Evolutionary conservation across 2,329 filamentous ascomycete species (phyloP), one percentile per base, ranked within the genome.

Genomic region (Phoma herbarum): DNA sequence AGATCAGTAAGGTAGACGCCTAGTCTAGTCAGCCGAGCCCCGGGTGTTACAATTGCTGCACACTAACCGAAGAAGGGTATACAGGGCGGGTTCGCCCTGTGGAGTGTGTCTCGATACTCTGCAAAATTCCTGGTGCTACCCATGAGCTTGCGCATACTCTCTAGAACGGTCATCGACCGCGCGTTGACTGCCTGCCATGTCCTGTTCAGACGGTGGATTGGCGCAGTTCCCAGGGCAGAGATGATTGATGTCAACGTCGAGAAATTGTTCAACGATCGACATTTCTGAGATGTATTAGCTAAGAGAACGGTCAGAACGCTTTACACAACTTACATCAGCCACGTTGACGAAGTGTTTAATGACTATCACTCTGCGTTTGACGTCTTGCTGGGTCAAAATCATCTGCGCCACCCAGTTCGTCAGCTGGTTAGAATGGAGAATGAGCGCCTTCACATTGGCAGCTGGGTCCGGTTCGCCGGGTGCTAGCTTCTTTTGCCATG

Each of bases 391-490:
- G 0, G 90, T 93, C 62, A 99, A 80, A 67, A 99, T 98, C 95
- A 99, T 98, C 78, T 98, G 94, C 28, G 95, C 95, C 49, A 98
- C 95, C 95, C 95, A 99, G 75, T 98, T 99, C 6, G 95, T 99
- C 83, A 99, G 88, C 77, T 98, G 94, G 73, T 99, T 99, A 0
- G 95, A 98, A 79, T 99, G 95, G 51, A 98, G 83, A 79, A 99
- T 99, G 62, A 99, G 84, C 10, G 93, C 91, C 79, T 98, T 97
- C 67, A 99, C 92, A 69, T 99, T 98, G 0, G 92, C 87, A 10
- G 95, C 93, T 31, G 93, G 91, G 70, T 97, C 93, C 6, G 90
- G 86, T 62, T 93, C 90, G 60, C 90, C 89, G 31, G 93, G 90
- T 9, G 82, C 85, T 58, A 96, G 84, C 82, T 97, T 97, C 85